Conservation (phyloP, 768 basidiomycete genomes). For the Mycena filopes region DNA sequence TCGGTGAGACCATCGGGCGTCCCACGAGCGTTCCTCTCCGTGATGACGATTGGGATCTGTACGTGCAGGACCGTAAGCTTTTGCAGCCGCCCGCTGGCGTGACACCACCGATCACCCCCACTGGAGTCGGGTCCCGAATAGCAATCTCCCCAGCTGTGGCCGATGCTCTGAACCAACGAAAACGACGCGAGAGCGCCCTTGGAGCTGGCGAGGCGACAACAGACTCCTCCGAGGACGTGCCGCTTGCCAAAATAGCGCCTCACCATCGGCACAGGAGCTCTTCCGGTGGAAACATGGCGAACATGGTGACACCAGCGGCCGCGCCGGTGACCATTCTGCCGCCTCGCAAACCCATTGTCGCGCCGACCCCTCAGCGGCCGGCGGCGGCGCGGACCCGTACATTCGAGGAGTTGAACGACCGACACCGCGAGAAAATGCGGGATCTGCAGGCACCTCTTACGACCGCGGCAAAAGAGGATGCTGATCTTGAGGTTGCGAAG, state of each 20-base stretch:
- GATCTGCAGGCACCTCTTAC: slow-evolving; percentile 87
- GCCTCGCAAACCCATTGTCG: slow-evolving; percentile 54
- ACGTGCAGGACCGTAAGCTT: slow-evolving; percentile 86
- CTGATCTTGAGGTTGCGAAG: slow-evolving; percentile 78
- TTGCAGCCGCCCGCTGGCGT: slow-evolving; percentile 86
- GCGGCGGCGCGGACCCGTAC: slow-evolving; percentile 70
- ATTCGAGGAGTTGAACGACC: slow-evolving; percentile 87
- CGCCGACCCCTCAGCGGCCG: slow-evolving; percentile 62
- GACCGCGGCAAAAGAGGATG: slow-evolving; percentile 81
- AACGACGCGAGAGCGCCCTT: slow-evolving; percentile 75
- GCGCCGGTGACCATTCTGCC: slow-evolving; percentile 59
- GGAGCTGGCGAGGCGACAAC: slow-evolving; percentile 54
- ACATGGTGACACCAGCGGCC: neutral
- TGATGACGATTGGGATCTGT: slow-evolving; percentile 87
- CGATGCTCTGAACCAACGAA: slow-evolving; percentile 78
- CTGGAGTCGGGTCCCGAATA: slow-evolving; percentile 53
- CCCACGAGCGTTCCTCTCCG: slow-evolving; percentile 80
- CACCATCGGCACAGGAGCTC: slow-evolving; percentile 39
- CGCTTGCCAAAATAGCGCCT: slow-evolving; percentile 47
- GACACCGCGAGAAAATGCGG: slow-evolving; percentile 86
- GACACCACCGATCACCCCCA: slow-evolving; percentile 78
- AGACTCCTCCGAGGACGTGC: slow-evolving; percentile 61
- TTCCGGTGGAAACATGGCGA: slow-evolving; percentile 40
- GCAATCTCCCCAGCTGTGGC: slow-evolving; percentile 78
- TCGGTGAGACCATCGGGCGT: slow-evolving; percentile 68